phyloP scores from a whole-genome alignment of 164 flowering plant genomes.

The Vitis riparia region DNA sequence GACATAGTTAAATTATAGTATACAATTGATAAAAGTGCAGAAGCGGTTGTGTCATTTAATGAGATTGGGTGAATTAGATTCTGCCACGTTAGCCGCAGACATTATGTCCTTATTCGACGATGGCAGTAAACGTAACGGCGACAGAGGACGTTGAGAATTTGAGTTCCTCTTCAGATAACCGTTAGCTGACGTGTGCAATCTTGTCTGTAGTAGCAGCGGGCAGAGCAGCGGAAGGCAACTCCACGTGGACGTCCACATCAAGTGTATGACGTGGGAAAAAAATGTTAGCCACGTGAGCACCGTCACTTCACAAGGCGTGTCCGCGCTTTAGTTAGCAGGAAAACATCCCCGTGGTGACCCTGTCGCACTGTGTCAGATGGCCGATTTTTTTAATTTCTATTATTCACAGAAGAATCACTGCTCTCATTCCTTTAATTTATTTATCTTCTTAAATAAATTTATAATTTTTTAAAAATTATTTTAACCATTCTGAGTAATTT shows the following conservation, averaged over 20 bases:
- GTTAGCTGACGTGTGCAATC: conserved; percentile 1
- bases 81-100: conserved; percentile 3
- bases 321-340: neutral
- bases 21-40: no score
- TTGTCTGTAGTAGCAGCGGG: neutral
- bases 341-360: conserved; percentile 4
- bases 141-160: conserved; percentile 7
- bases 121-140: conserved; percentile 18
- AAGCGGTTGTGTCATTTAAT: neutral
- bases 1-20: no score
- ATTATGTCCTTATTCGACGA: neutral
- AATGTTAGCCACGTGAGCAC: conserved; percentile 10
- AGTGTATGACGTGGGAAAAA: conserved; percentile 13
- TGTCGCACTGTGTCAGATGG: neutral
- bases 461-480: no score
- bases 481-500: no score
- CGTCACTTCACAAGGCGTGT: conserved; percentile 13
- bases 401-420: no score
- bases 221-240: neutral
- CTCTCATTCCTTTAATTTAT: no score
- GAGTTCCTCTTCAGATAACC: neutral
- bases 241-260: conserved; percentile 29
- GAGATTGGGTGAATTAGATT: conserved; percentile 1
- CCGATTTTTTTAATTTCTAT: neutral
- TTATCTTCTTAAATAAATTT: no score